Conservation (phyloP, 805 yeast genomes). For the Candida schatavii region DNA sequence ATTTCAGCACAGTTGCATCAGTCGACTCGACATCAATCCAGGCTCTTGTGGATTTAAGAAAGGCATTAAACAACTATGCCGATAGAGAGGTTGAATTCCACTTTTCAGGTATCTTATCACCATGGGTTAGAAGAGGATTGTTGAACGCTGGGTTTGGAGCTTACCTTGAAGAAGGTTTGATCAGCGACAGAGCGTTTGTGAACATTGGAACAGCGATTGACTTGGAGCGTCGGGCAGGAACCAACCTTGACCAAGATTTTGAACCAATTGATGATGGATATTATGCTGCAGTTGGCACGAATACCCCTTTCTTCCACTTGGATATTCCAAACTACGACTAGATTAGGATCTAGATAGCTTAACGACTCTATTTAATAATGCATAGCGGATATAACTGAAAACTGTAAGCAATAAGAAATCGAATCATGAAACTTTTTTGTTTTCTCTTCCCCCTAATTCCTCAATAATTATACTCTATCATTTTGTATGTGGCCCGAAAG, state of each 20-base stretch:
- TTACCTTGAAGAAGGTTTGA: slow-evolving; percentile 38
- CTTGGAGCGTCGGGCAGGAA: slow-evolving; percentile 24
- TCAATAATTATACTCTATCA: too few species aligned
- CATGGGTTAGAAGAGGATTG: slow-evolving; percentile 83
- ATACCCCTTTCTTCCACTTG: slow-evolving; percentile 74
- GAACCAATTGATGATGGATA: slow-evolving; percentile 24
- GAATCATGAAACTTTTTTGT: too few species aligned
- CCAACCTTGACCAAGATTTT: not conserved
- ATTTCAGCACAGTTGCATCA: slow-evolving; percentile 72
- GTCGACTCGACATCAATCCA: slow-evolving; percentile 81
- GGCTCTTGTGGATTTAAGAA: slow-evolving; percentile 70
- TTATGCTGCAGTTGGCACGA: slow-evolving; percentile 58
- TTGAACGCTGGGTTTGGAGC: slow-evolving; percentile 76
- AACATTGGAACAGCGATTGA: slow-evolving; percentile 35
- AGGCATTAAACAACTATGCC: slow-evolving; percentile 68
- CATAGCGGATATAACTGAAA: too few species aligned
- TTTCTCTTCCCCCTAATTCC: too few species aligned
- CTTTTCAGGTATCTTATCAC: slow-evolving; percentile 78
- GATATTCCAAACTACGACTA: slow-evolving; percentile 59
- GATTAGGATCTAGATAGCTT: too few species aligned
- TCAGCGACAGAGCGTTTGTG: slow-evolving; percentile 38
- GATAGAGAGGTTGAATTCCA: slow-evolving; percentile 87
- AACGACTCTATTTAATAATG: too few species aligned
- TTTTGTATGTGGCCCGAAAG: too few species aligned
- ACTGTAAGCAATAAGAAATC: too few species aligned